phyloP scores from a whole-genome alignment of 2,329 filamentous ascomycete genomes.

The Ambrosiella beaveri region DNA sequence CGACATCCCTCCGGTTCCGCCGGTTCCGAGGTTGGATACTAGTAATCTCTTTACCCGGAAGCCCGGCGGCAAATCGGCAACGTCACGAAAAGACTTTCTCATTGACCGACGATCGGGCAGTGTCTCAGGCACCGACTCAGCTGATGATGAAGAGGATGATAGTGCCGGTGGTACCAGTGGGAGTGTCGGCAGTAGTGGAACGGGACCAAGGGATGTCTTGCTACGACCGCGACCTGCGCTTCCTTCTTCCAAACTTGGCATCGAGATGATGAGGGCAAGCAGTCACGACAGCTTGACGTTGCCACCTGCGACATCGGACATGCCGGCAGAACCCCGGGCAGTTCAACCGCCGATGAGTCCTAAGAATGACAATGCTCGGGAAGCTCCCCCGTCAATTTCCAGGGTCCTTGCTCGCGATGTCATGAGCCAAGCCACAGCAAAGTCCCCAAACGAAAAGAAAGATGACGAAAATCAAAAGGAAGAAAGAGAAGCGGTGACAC shows the following conservation, averaged over 20 bases:
- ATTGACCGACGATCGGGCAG: constrained; percentile 43
- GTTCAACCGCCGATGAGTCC: too few species aligned
- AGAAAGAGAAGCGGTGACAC: neutral
- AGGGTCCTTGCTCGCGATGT: neutral
- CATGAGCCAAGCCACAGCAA: neutral
- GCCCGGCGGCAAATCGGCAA: neutral
- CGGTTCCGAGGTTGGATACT: neutral
- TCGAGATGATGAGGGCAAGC: constrained; percentile 96
- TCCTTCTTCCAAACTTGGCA: constrained; percentile 75
- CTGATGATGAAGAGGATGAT: constrained; percentile 90
- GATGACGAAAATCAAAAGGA: too few species aligned
- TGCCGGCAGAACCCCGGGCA: constrained; percentile 15
- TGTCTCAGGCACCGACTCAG: constrained; percentile 46
- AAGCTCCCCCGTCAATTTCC: neutral
- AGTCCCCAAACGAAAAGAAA: too few species aligned
- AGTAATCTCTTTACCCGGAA: constrained; percentile 5
- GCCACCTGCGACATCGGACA: constrained; percentile 26
- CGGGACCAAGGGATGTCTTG: neutral
- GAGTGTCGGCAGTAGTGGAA: too few species aligned
- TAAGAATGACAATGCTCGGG: neutral
- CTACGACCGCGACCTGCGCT: constrained; percentile 38
- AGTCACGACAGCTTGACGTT: constrained; percentile 65
- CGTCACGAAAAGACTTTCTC: constrained; percentile 14
- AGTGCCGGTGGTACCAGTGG: constrained; percentile 21
- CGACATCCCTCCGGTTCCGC: constrained; percentile 18